Conservation (phyloP, 2,329 filamentous ascomycete species). For the Pseudogymnoascus sp. region DNA sequence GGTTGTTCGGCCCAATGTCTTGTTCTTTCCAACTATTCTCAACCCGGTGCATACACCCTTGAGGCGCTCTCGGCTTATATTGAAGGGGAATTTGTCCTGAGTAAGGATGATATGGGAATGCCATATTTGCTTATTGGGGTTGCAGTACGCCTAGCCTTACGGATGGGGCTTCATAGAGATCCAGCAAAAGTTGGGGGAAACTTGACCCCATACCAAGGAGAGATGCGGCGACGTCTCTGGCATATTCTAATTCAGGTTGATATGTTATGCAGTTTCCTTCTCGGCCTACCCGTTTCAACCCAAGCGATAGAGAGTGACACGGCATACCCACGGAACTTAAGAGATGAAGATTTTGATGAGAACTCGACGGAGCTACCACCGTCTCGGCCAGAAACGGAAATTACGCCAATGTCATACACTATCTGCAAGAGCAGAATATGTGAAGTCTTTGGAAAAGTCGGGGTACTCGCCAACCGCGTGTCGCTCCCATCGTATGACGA, state of each 20-base stretch:
- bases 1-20: slow-evolving; percentile 45
- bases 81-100: slow-evolving; percentile 47
- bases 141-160: slow-evolving; percentile 46
- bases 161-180: slow-evolving; percentile 52
- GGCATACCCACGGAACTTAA: slow-evolving; percentile 50
- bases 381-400: slow-evolving; percentile 48
- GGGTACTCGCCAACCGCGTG: slow-evolving; percentile 42
- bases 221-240: slow-evolving; percentile 59
- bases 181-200: slow-evolving; percentile 33
- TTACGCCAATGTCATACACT: slow-evolving; percentile 50
- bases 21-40: slow-evolving; percentile 42
- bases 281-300: slow-evolving; percentile 60
- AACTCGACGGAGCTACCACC: slow-evolving; percentile 47
- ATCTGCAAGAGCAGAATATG: slow-evolving; percentile 44
- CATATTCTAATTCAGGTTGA: slow-evolving; percentile 52
- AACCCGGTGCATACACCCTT: slow-evolving; percentile 41
- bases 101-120: slow-evolving; percentile 43
- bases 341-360: slow-evolving; percentile 58
- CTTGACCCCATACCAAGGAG: slow-evolving; percentile 66
- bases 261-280: slow-evolving; percentile 56
- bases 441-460: slow-evolving; percentile 43
- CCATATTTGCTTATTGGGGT: slow-evolving; percentile 46
- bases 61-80: slow-evolving; percentile 45
- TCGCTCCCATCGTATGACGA: slow-evolving; percentile 41
- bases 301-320: slow-evolving; percentile 57